Base-by-base conservation (phyloP, 2,329 filamentous ascomycete genomes). In the Phyllosticta citriasiana region DNA sequence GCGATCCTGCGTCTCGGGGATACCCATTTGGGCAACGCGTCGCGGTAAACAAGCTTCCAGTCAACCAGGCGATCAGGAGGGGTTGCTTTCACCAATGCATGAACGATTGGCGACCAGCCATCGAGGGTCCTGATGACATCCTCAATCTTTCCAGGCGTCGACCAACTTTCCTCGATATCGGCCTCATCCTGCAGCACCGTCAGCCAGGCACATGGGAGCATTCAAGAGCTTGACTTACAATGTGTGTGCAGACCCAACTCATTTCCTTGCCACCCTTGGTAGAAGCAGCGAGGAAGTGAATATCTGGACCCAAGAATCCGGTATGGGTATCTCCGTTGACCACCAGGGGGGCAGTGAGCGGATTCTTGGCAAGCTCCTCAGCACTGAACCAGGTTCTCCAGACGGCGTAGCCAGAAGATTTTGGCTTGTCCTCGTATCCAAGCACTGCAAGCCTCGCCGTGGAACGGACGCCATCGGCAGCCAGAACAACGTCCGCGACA, bases 41-140 rank as follows among this genome's bases (percentile, higher is more conserved):
- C 77, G 54, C 79, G 73, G 64, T 80, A 81, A 64, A 78, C 79
- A 50, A 82, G 78, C 65, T 80, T 80, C 79, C 79, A 82, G 67
- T 81, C 79, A 3, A 82, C 69, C 47, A 77, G 77, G 2, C 70
- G 68, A 25, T 74, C 71, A 0, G 56, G 25, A 2, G 60, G 60
- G 8, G 77, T 81, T 63, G 74, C 74, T 30, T 73, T 69, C n/a
- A 82, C 74, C 2, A 79, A 77, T 1, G 76, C 76, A 22, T 72
- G 72, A 53, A 81, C 78, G 22, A 73, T 70, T 0, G 78, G 78
- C 67, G 80, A 78, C 60, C 79, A 70, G 57, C 71, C 69, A 25
- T 53, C 9, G 16, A 65, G 64, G n/a, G 66, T 22, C 25, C 64
- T 25, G 25, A 66, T 24, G 26, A 69, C 71, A 40, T 73, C 71